phyloP scores from a whole-genome alignment of 2,329 filamentous ascomycete species.

The Aureobasidium sp. region DNA sequence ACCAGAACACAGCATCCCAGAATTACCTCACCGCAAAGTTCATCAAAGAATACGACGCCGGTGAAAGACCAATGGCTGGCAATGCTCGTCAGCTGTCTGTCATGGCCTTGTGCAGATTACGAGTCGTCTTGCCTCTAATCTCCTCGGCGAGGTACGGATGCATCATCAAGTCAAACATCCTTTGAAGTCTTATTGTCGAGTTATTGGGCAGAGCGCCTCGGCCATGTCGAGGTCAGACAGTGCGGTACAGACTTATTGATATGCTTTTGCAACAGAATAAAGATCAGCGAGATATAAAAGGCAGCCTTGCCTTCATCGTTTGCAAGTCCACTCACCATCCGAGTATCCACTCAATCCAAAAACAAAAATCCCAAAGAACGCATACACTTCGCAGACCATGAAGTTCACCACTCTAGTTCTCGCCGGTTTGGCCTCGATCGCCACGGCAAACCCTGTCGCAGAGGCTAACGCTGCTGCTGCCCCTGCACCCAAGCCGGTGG shows the following conservation, averaged over 20 bases:
- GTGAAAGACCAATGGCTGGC: neutral
- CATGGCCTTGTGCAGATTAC: neutral
- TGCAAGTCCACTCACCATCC: neutral
- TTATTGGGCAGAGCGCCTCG: neutral
- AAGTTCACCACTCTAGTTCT: conserved; percentile 21
- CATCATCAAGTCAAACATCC: neutral
- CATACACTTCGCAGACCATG: conserved; percentile 23
- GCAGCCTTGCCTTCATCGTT: neutral
- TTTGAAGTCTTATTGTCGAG: conserved; percentile 2
- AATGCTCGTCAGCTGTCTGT: neutral
- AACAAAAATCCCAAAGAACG: neutral
- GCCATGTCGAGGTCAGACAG: neutral
- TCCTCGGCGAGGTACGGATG: neutral
- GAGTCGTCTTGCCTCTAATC: conserved; percentile 4
- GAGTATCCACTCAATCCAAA: neutral
- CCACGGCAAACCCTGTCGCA: conserved; percentile 24
- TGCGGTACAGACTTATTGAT: neutral
- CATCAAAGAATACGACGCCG: neutral
- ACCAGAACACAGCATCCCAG: neutral
- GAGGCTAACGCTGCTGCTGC: conserved; percentile 22
- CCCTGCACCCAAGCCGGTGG: conserved; percentile 17
- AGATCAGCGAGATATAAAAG: neutral
- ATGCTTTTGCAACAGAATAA: neutral
- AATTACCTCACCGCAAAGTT: neutral
- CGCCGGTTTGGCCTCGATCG: conserved; percentile 12